Evolutionary conservation across 1,139 yeast species (phyloP).

Genomic region (Geotrichum siamense): DNA sequence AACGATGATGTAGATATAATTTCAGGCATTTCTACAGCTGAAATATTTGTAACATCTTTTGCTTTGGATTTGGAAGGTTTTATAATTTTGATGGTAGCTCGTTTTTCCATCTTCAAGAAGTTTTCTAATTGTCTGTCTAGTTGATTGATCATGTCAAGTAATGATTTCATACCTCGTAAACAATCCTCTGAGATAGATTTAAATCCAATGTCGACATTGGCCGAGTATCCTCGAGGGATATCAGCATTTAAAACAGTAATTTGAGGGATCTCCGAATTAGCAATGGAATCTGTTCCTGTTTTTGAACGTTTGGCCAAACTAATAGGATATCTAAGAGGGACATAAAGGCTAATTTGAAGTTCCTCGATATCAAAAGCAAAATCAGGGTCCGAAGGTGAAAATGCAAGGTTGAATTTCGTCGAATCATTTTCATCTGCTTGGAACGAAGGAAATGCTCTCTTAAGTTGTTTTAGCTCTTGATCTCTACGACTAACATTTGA

Average conservation of each 20-base stretch:
- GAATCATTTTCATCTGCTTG: slow-evolving; percentile 8
- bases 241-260: slow-evolving; percentile 51
- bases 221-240: slow-evolving; percentile 64
- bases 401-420: slow-evolving; percentile 21
- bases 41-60: not conserved
- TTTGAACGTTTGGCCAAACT: slow-evolving; percentile 21
- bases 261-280: slow-evolving; percentile 16
- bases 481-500: slow-evolving; percentile 19
- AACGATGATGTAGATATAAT: not conserved
- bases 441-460: slow-evolving; percentile 12
- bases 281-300: slow-evolving; percentile 16
- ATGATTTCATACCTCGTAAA: slow-evolving; percentile 23
- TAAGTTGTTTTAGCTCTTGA: slow-evolving; percentile 17
- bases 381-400: slow-evolving; percentile 62
- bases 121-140: slow-evolving; percentile 53
- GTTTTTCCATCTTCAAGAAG: slow-evolving; percentile 52
- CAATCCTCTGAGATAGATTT: slow-evolving; percentile 38
- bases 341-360: slow-evolving; percentile 45
- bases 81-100: slow-evolving; percentile 49
- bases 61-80: slow-evolving; percentile 19
- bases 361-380: slow-evolving; percentile 58
- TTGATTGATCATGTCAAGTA: slow-evolving; percentile 48
- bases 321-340: slow-evolving; percentile 53
- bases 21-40: not conserved
- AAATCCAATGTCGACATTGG: slow-evolving; percentile 61